phyloP scores from a whole-genome alignment of 148 eudicot genomes.

The Dysphania ambrosioides region DNA sequence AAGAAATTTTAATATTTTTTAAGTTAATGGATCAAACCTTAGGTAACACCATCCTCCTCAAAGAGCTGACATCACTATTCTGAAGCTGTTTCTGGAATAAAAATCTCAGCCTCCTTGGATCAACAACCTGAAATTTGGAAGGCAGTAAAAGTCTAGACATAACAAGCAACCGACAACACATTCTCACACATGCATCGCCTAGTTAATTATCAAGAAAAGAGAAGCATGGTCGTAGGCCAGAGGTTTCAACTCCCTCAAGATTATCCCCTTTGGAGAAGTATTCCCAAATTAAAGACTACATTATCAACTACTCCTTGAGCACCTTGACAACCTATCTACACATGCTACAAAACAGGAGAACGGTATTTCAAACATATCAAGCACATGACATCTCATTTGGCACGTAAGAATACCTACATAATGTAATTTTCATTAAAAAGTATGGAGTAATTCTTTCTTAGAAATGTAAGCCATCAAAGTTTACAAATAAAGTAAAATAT shows the following conservation, averaged over 20 bases:
- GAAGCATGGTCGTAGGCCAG: no score
- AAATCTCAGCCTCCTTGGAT: slow-evolving; percentile 48
- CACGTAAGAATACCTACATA: no score
- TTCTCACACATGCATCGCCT: not conserved
- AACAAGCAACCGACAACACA: not conserved
- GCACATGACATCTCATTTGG: no score
- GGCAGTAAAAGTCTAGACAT: not conserved
- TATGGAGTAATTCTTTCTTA: no score
- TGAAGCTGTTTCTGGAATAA: slow-evolving; percentile 78
- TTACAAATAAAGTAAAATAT: no score
- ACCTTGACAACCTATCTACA: not conserved
- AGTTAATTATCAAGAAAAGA: no score
- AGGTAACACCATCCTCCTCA: slow-evolving; percentile 76
- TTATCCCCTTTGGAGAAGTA: not conserved
- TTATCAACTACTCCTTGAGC: not conserved
- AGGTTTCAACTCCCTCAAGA: not conserved
- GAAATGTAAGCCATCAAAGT: no score
- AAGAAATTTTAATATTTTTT: no score
- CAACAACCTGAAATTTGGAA: slow-evolving; percentile 43
- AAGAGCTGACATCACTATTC: slow-evolving; percentile 67
- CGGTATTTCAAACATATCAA: no score
- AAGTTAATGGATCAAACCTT: slow-evolving; percentile 46
- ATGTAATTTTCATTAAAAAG: no score
- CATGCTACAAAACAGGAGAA: not conserved
- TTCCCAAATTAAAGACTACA: not conserved